Evolutionary conservation across 2,329 filamentous ascomycete genomes (phyloP).

Genomic region (Chrysoporthe austroafricana): DNA sequence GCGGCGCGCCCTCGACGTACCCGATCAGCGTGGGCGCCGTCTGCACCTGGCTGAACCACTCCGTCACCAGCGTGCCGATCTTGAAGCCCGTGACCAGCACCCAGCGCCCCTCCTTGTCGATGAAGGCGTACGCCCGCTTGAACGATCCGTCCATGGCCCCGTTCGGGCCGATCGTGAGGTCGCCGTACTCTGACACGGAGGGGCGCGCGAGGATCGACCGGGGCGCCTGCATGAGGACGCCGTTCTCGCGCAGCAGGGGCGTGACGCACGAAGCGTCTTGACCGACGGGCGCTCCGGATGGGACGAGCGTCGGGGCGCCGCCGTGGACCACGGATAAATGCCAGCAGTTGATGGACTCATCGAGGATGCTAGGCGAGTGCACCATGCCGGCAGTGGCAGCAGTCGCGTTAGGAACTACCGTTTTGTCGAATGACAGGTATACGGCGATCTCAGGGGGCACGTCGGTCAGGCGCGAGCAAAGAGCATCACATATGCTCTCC

Average conservation of each 20-base stretch:
- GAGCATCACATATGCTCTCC: neutral
- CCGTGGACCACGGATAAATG: neutral
- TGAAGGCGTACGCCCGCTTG: neutral
- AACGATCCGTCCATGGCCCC: neutral
- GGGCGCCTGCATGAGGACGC: neutral
- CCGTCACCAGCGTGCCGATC: neutral
- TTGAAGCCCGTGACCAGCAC: constrained; percentile 2
- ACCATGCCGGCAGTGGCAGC: neutral
- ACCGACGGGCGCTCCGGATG: neutral
- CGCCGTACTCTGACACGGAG: neutral
- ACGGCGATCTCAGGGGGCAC: neutral
- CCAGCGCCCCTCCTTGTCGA: neutral
- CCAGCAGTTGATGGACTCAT: neutral
- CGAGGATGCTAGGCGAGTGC: neutral
- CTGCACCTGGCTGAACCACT: constrained; percentile 3
- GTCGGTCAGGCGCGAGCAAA: constrained; percentile 1
- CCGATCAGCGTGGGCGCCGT: neutral
- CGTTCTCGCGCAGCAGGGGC: neutral
- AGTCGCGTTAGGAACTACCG: neutral
- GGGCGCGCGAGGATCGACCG: neutral
- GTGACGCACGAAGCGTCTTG: neutral
- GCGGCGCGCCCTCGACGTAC: neutral
- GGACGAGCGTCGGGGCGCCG: neutral
- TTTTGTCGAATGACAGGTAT: neutral
- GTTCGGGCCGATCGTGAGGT: neutral